Evolutionary conservation across 2,329 filamentous ascomycete species (phyloP).

Genomic region (Hypoxylon rubiginosum): DNA sequence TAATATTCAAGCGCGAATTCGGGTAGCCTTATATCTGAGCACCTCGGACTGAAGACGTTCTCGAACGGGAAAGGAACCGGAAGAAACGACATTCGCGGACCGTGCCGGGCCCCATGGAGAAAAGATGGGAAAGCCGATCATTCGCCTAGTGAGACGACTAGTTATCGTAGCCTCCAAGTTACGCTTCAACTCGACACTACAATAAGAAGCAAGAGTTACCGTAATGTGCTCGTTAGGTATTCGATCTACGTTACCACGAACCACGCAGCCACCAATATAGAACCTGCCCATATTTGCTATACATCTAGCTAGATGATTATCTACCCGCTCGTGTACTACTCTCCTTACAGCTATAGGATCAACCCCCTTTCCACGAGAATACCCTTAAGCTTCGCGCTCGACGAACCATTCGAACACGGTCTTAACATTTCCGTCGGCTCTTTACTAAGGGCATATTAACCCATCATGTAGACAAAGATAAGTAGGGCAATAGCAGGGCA

Average conservation of each 20-base stretch:
- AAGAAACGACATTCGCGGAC: background rate
- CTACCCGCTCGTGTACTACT: background rate
- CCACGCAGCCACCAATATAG: background rate
- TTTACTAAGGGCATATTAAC: background rate
- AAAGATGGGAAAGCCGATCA: background rate
- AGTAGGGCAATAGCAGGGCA: background rate
- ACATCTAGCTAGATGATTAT: background rate
- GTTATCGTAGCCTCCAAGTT: background rate
- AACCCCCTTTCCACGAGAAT: background rate
- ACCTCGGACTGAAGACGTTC: conserved; percentile 7
- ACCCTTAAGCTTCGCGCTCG: background rate
- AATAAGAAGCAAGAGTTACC: background rate
- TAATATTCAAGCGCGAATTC: conserved; percentile 10
- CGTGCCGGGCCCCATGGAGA: background rate
- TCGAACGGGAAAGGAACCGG: conserved; percentile 10
- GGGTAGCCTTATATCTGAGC: conserved; percentile 18
- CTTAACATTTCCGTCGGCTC: background rate
- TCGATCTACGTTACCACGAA: background rate
- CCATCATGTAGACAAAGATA: background rate
- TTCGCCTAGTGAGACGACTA: background rate
- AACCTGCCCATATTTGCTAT: background rate
- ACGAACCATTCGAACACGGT: background rate
- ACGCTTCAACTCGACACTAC: background rate
- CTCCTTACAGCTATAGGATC: background rate
- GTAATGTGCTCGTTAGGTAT: background rate